Evolutionary conservation across 2,329 filamentous ascomycete genomes (phyloP).

Genomic region (Colletotrichum spinosum): DNA sequence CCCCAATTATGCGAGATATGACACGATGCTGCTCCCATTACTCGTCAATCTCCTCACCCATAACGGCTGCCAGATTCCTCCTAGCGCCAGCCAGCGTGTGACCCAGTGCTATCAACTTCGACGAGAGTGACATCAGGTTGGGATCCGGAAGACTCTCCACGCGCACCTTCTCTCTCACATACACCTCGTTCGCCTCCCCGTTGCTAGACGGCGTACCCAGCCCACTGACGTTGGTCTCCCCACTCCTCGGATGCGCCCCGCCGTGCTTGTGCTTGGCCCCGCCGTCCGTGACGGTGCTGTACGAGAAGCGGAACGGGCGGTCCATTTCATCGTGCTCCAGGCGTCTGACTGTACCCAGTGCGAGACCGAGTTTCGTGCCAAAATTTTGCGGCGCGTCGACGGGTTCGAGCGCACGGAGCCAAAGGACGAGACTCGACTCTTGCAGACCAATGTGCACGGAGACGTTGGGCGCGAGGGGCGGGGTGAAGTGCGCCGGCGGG

Average conservation of each 20-base stretch:
- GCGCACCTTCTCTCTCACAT: constrained; percentile 88
- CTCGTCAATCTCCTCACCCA: constrained; percentile 68
- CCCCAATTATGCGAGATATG: background rate
- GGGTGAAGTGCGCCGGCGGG: constrained; percentile 56
- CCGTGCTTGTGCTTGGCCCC: constrained; percentile 37
- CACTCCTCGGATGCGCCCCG: constrained; percentile 21
- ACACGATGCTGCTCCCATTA: background rate
- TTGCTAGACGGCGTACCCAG: constrained; percentile 29
- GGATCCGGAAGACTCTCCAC: constrained; percentile 88
- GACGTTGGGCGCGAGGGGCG: constrained; percentile 68
- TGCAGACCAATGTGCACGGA: constrained; percentile 79
- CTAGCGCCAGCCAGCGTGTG: constrained; percentile 78
- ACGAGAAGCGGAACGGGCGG: constrained; percentile 74
- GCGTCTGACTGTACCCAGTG: constrained; percentile 72
- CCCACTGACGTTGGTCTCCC: constrained; percentile 19
- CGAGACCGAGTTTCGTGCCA: constrained; percentile 76
- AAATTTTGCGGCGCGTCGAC: constrained; percentile 71
- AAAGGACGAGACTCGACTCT: constrained; percentile 77
- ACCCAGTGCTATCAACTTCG: constrained; percentile 83
- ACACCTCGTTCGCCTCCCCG: constrained; percentile 69
- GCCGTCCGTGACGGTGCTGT: constrained; percentile 42
- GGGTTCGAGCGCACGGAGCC: constrained; percentile 76
- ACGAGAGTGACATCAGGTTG: constrained; percentile 82
- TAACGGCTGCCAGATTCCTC: constrained; percentile 80
- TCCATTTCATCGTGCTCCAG: constrained; percentile 85